Evolutionary conservation across 306 rosid species (phyloP).

Genomic region (Castanea crenata): DNA sequence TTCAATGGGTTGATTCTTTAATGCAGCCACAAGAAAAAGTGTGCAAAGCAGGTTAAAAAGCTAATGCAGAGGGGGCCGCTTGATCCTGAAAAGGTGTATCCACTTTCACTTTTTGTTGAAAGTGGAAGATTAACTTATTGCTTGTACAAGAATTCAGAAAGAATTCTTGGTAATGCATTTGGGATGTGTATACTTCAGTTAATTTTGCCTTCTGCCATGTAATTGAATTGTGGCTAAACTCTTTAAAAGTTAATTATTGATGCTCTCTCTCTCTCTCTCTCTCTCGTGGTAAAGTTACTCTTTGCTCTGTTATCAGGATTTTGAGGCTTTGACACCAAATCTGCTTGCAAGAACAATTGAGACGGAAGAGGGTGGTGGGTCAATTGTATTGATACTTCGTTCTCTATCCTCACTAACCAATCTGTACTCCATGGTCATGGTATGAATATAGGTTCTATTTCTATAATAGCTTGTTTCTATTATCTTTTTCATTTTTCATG

Average conservation of each 20-base stretch:
- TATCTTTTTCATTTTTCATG: background rate
- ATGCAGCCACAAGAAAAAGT: constrained; percentile 85
- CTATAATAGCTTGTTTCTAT: constrained; percentile 1
- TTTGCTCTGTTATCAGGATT: constrained; percentile 58
- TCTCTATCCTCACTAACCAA: constrained; percentile 84
- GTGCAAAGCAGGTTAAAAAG: constrained; percentile 74
- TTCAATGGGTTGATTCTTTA: constrained; percentile 29
- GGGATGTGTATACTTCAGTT: constrained; percentile 99
- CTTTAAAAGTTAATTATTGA: constrained; percentile 4
- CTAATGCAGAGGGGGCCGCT: constrained; percentile 69
- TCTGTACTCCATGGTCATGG: constrained; percentile 97
- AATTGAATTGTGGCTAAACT: background rate
- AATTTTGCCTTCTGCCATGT: background rate
- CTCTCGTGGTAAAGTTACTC: constrained; percentile 10
- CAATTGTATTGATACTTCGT: constrained; percentile 70
- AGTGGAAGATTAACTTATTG: constrained; percentile 73
- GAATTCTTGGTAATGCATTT: constrained; percentile 84
- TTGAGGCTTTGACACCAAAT: constrained; percentile 93
- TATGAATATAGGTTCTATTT: constrained; percentile 34
- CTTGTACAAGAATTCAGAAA: constrained; percentile 77
- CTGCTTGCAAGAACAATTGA: constrained; percentile 92
- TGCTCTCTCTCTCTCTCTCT: background rate
- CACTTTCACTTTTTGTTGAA: constrained; percentile 73
- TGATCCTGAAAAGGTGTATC: constrained; percentile 82
- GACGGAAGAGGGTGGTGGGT: constrained; percentile 99